These are phyloP conservation scores for Tulasnella sp. DNA, from an alignment of 768 basidiomycete species.

Conservation along the genomic window DNA sequence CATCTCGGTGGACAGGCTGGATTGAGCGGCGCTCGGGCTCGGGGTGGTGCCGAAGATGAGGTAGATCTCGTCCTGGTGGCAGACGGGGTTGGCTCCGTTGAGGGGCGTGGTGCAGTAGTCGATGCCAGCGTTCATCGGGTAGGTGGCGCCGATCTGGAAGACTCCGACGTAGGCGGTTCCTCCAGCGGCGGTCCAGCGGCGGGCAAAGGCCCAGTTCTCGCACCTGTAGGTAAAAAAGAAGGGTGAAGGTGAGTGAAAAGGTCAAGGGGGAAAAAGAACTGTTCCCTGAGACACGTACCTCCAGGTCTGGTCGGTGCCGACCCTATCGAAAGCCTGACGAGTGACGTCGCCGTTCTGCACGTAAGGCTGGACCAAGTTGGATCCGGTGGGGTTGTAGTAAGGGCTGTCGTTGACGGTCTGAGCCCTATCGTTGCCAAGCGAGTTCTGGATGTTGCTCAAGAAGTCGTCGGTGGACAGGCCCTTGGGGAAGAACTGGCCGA, in stretches of 20 bases:
- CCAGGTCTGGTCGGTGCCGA: constrained; percentile 74
- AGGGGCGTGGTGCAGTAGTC: constrained; percentile 52
- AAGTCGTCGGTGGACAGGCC: constrained; percentile 50
- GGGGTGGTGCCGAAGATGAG: constrained; percentile 67
- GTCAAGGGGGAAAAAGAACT: not conserved
- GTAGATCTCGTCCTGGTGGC: constrained; percentile 83
- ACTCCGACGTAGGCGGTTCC: constrained; percentile 69
- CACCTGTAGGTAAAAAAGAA: constrained; percentile 45
- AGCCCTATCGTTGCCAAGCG: constrained; percentile 56
- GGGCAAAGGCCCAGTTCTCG: constrained; percentile 69
- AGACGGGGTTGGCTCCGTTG: constrained; percentile 55
- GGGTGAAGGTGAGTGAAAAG: not conserved
- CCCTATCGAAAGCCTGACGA: constrained; percentile 48
- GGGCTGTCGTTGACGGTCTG: constrained; percentile 50
- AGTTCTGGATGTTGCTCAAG: constrained; percentile 46
- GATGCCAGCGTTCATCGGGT: constrained; percentile 63
- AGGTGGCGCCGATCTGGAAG: constrained; percentile 68
- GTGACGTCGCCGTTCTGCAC: constrained; percentile 50
- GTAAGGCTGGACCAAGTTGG: constrained; percentile 38
- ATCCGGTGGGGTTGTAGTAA: constrained; percentile 51
- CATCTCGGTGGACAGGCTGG: constrained; percentile 64
- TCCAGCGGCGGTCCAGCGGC: constrained; percentile 66
- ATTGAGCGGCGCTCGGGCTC: constrained; percentile 59
- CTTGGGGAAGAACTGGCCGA: constrained; percentile 43
- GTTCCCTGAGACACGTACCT: constrained; percentile 40